These are phyloP conservation scores for Coemansia pectinata DNA, from an alignment of 192 early-diverging fungal genomes.

Conservation along the genomic window DNA sequence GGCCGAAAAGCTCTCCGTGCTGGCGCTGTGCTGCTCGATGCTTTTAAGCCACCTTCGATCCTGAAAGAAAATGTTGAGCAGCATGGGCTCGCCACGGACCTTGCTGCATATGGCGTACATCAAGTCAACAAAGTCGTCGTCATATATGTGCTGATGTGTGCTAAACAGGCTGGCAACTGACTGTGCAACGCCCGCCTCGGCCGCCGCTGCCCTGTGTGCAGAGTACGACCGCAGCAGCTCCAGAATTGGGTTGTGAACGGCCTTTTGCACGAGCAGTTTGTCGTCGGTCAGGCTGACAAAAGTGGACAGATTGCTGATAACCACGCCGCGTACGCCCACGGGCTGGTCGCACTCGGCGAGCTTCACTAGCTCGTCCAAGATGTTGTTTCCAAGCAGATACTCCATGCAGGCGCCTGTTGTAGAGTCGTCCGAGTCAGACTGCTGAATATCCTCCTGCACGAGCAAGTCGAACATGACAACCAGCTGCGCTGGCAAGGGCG, in stretches of 20 bases:
- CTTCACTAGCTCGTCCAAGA: constrained; percentile 78
- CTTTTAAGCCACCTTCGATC: constrained; percentile 48
- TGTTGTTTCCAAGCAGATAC: constrained; percentile 78
- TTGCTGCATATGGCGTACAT: constrained; percentile 54
- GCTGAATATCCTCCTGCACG: constrained; percentile 76
- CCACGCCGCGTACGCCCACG: constrained; percentile 73
- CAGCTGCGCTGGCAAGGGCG: constrained; percentile 73
- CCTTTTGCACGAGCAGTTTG: constrained; percentile 86
- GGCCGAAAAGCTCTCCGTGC: constrained; percentile 31
- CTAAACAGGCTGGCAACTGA: constrained; percentile 24
- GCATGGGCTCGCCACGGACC: constrained; percentile 51
- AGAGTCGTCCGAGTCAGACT: constrained; percentile 67
- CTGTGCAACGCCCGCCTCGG: constrained; percentile 4
- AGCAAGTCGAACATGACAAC: constrained; percentile 85
- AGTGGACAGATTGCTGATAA: constrained; percentile 73
- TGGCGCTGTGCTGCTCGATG: constrained; percentile 41
- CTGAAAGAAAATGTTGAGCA: constrained; percentile 55
- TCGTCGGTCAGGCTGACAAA: constrained; percentile 87
- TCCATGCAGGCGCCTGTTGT: constrained; percentile 88
- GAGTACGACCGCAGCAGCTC: constrained; percentile 72
- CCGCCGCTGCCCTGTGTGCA: constrained; percentile 3
- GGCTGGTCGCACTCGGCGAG: constrained; percentile 79
- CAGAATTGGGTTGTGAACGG: constrained; percentile 83
- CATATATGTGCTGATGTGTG: constrained; percentile 25
- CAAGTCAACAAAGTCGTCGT: constrained; percentile 46